phyloP scores from a whole-genome alignment of 805 yeast species.

The Phaffomyces opuntiae region DNA sequence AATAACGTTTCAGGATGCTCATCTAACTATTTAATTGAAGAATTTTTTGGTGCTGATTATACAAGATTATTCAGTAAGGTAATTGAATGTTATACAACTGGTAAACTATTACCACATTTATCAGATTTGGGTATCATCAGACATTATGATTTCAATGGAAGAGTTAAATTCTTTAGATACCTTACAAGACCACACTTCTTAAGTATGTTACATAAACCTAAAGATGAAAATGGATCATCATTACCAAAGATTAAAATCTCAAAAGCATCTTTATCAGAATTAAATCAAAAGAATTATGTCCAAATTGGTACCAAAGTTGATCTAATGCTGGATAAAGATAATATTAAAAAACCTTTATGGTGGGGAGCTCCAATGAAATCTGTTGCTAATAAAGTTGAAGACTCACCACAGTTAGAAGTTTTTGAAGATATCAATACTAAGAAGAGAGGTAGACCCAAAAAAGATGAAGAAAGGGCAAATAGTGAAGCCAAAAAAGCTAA shows the following conservation, averaged over 20 bases:
- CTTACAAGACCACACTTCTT: constrained; percentile 38
- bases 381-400: constrained; percentile 2
- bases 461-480: constrained; percentile 18
- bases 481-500: constrained; percentile 7
- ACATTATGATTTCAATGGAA: constrained; percentile 67
- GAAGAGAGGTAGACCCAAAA: constrained; percentile 23
- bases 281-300: constrained; percentile 21
- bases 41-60: constrained; percentile 48
- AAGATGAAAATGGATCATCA: constrained; percentile 23
- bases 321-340: constrained; percentile 3
- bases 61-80: constrained; percentile 44
- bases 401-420: background rate
- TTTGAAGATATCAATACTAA: constrained; percentile 3
- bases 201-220: constrained; percentile 23
- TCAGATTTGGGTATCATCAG: constrained; percentile 38
- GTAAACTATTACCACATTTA: constrained; percentile 24
- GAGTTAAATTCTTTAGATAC: constrained; percentile 64
- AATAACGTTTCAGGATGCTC: constrained; percentile 48
- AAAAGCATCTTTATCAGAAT: constrained; percentile 2
- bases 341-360: constrained; percentile 11
- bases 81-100: constrained; percentile 39
- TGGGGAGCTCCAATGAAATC: constrained; percentile 6
- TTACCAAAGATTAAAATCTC: constrained; percentile 16
- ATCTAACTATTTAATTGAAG: constrained; percentile 44
- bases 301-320: constrained; percentile 18